A percentile compares a stretch with the other conserved stretches of the same genome.
phyloP scores from a whole-genome alignment of 2,329 filamentous ascomycete species.

The Elsinoe ampelina region DNA sequence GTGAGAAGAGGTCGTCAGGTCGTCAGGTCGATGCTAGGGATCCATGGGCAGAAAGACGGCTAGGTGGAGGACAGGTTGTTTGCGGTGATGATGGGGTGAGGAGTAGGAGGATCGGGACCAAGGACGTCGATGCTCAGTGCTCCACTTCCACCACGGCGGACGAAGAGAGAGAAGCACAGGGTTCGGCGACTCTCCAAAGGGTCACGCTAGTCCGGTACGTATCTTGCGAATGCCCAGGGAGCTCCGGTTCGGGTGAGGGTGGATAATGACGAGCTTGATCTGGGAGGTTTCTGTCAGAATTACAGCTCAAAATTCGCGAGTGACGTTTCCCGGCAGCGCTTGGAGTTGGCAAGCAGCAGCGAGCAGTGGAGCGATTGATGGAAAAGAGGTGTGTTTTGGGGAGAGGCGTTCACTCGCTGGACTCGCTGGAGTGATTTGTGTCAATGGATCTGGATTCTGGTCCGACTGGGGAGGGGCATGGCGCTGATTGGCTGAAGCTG shows the following conservation, averaged over 20 bases:
- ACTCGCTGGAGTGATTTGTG: not conserved
- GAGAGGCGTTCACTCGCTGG: not conserved
- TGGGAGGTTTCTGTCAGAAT: not conserved
- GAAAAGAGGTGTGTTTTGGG: conserved; percentile 8
- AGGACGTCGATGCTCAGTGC: not conserved
- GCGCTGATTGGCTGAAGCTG: not conserved
- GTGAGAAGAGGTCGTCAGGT: conserved; percentile 8
- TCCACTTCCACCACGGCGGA: conserved; percentile 3
- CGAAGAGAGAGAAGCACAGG: not conserved
- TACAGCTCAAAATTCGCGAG: not conserved
- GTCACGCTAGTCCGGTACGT: conserved; percentile 12
- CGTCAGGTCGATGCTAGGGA: conserved; percentile 8
- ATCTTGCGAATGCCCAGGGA: conserved; percentile 11
- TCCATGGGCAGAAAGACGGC: not conserved
- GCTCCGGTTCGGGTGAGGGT: not conserved
- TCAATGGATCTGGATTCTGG: not conserved
- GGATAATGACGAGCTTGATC: not conserved
- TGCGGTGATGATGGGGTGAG: conserved; percentile 11
- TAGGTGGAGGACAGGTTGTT: not conserved
- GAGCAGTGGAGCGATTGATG: not conserved
- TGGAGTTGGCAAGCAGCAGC: not conserved
- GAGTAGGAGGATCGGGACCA: conserved; percentile 5
- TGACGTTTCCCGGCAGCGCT: not conserved
- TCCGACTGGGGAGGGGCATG: not conserved
- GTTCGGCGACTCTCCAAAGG: conserved; percentile 9